A percentile compares a stretch with the other conserved stretches of the same genome.
Evolutionary conservation across 257 asterid species (phyloP).

Genomic region (Craterostigma plantagineum): DNA sequence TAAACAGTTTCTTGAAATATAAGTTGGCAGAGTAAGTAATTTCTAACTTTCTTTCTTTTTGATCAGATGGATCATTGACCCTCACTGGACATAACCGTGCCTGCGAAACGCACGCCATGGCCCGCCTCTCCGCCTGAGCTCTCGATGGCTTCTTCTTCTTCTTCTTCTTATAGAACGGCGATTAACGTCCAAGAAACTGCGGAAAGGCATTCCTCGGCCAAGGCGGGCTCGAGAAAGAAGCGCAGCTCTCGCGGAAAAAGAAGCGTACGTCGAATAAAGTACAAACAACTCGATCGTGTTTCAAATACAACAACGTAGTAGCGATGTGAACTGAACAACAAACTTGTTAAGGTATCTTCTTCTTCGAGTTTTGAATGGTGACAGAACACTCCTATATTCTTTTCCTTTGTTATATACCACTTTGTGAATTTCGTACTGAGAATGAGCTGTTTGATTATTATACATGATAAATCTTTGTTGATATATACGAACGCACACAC

Average conservation of each 20-base stretch:
- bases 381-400: too few species aligned
- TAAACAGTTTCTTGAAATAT: too few species aligned
- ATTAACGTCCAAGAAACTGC: slow-evolving; percentile 17
- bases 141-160: slow-evolving; percentile 20
- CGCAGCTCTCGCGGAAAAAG: slow-evolving; percentile 51
- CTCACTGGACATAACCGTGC: slow-evolving; percentile 68
- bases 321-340: slow-evolving; percentile 21
- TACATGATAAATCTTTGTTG: too few species aligned
- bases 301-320: slow-evolving; percentile 24
- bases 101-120: slow-evolving; percentile 95
- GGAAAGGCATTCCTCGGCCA: slow-evolving; percentile 34
- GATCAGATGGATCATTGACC: slow-evolving; percentile 82
- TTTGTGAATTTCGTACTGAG: too few species aligned
- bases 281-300: slow-evolving; percentile 30
- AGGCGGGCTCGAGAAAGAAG: slow-evolving; percentile 44
- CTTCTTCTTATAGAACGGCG: slow-evolving; percentile 24
- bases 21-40: too few species aligned
- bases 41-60: not conserved
- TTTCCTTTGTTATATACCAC: too few species aligned
- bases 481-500: too few species aligned
- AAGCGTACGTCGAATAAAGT: slow-evolving; percentile 35
- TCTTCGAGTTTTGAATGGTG: not conserved
- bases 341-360: not conserved
- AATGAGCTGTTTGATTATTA: too few species aligned
- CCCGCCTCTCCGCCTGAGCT: slow-evolving; percentile 91